Evolutionary conservation across 1,284 basidiomycete species (phyloP).

Genomic region (Naganishia liquefaciens): DNA sequence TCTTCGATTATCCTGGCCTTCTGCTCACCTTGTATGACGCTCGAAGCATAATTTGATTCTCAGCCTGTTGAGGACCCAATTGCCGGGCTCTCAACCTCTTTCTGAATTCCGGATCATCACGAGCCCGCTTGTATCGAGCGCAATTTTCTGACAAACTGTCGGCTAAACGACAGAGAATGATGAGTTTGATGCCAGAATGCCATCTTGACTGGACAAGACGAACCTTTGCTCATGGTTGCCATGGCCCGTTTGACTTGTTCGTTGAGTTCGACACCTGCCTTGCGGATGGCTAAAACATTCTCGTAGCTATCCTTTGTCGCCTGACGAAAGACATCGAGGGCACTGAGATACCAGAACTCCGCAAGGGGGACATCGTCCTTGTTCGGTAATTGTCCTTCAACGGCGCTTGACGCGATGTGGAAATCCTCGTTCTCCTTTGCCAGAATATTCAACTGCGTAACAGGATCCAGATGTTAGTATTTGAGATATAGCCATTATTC

Average conservation of each 20-base stretch:
- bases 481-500: not conserved
- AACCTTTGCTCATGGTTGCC: constrained; percentile 20
- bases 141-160: constrained; percentile 28
- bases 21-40: constrained; percentile 16
- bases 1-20: too few species aligned
- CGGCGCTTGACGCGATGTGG: constrained; percentile 19
- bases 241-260: constrained; percentile 21
- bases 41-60: constrained; percentile 25
- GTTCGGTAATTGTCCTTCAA: constrained; percentile 23
- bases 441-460: constrained; percentile 16
- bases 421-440: constrained; percentile 29
- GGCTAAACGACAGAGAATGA: not conserved
- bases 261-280: constrained; percentile 15
- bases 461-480: not conserved
- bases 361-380: constrained; percentile 29
- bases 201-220: not conserved
- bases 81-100: constrained; percentile 19
- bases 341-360: constrained; percentile 34
- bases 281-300: constrained; percentile 13
- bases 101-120: constrained; percentile 26
- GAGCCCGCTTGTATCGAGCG: constrained; percentile 25
- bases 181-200: not conserved
- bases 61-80: constrained; percentile 27
- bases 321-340: constrained; percentile 23
- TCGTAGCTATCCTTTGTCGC: constrained; percentile 16